Conservation (phyloP, 495 filamentous ascomycete genomes). For the Sabuloglossum arenarium region DNA sequence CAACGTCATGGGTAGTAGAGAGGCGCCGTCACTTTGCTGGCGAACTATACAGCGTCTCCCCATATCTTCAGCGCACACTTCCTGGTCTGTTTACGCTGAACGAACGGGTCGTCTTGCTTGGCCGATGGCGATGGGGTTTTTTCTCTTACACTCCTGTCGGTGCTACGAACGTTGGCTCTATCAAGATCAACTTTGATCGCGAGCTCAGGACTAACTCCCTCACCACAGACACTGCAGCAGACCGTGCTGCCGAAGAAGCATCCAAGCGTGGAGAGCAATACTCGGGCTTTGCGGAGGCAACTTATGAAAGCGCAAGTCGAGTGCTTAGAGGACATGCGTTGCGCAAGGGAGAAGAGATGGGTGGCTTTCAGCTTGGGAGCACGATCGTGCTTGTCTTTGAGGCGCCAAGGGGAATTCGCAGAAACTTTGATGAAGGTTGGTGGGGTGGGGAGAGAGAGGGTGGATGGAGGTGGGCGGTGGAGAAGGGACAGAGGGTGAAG, state of each 20-base stretch:
- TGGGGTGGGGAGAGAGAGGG: constrained; percentile 29
- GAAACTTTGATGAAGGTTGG: constrained; percentile 46
- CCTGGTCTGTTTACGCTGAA: constrained; percentile 92
- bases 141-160: constrained; percentile 91
- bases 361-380: constrained; percentile 89
- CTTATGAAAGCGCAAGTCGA: constrained; percentile 55
- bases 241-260: constrained; percentile 60
- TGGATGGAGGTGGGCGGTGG: constrained; percentile 66
- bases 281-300: constrained; percentile 74
- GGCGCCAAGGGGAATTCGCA: constrained; percentile 46
- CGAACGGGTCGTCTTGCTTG: constrained; percentile 83
- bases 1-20: constrained; percentile 83
- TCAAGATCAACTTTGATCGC: constrained; percentile 90
- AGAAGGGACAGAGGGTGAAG: constrained; percentile 72
- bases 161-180: constrained; percentile 95
- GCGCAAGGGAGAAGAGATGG: constrained; percentile 85
- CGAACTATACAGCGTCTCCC: constrained; percentile 85
- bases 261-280: constrained; percentile 56
- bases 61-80: constrained; percentile 77
- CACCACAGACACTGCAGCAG: constrained; percentile 72
- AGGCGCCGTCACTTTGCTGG: constrained; percentile 86
- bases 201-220: constrained; percentile 87
- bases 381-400: constrained; percentile 95
- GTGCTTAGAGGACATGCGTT: constrained; percentile 69
- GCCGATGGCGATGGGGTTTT: constrained; percentile 92